Evolutionary conservation across 1,139 yeast genomes (phyloP), one percentile per base, ranked within the genome.

Genomic region (Saccharomyces hybrid): DNA sequence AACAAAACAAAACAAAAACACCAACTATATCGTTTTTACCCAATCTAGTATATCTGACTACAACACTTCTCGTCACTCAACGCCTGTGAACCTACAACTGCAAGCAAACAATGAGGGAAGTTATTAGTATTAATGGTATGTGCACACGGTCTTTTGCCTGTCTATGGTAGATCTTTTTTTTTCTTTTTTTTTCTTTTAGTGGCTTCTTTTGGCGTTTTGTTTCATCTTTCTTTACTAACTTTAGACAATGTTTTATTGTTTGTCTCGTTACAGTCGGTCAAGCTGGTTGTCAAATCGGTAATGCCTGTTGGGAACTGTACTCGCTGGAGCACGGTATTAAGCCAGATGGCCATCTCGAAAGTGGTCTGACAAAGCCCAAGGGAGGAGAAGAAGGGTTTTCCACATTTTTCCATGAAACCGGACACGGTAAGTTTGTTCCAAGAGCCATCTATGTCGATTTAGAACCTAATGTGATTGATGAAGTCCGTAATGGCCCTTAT

Each of bases 241-340:
- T 19, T 12, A 38, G 9, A 4, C 21, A 11, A 38, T n/a, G 4
- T n/a, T 34, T 38, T 38, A 16, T 38, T 38, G 11, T 38, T 38
- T 19, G 11, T 38, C 7, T 19, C 44, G 16, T 4, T 19, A 38
- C 44, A 38, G 44, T 75, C 56, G 78, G 78, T 61, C 78, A 75
- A 67, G 99, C 99, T 64, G 99, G 99, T 79, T 91, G 98, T 78
- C 99, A 93, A 77, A 93, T 93, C 69, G 99, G 99, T 77, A 93
- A 93, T 76, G 89, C 98, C 59, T 93, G 98, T 75, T 91, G 99
- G 99, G 98, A 91, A 73, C 80, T 88, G 65, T 93, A 93, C 77
- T 89, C 98, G 61, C 84, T 88, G 68, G 99, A 93, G 74, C 99
- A 93, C 72, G 99, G 98, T 56, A 93, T 93, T 66, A 84, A 86